These are phyloP conservation scores for Lactifluus piperatus DNA, from an alignment of 768 basidiomycete genomes.

Conservation along the genomic window DNA sequence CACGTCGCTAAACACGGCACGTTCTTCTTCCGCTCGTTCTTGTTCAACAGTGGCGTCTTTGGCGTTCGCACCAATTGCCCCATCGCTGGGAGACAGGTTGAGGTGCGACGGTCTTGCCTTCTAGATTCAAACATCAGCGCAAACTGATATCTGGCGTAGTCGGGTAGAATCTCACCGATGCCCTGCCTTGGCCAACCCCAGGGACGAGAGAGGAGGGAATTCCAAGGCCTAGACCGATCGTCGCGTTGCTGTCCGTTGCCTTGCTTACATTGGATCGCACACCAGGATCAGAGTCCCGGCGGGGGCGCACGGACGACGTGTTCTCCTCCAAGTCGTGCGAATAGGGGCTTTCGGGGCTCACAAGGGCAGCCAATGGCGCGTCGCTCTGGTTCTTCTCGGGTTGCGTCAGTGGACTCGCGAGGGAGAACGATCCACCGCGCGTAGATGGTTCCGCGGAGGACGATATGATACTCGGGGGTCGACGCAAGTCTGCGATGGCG, in stretches of 20 bases:
- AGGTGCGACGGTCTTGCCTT: constrained; percentile 46
- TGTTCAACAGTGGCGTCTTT: constrained; percentile 23
- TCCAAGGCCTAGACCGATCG: constrained; percentile 28
- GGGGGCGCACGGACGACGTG: neutral
- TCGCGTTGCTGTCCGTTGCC: constrained; percentile 11
- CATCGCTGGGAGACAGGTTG: constrained; percentile 53
- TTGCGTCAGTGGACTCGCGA: constrained; percentile 12
- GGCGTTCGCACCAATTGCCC: constrained; percentile 40
- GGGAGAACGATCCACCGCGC: constrained; percentile 30
- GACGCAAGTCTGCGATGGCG: constrained; percentile 80
- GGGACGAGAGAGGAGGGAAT: constrained; percentile 15
- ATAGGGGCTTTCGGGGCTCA: constrained; percentile 30
- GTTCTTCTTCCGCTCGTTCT: constrained; percentile 41
- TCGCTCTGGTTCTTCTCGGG: constrained; percentile 19
- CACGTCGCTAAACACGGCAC: constrained; percentile 61
- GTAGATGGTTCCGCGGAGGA: constrained; percentile 28
- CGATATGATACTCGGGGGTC: constrained; percentile 53
- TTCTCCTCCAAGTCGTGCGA: constrained; percentile 11
- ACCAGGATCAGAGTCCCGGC: constrained; percentile 16
- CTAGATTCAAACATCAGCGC: constrained; percentile 19
- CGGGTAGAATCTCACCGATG: neutral
- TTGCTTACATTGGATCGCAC: constrained; percentile 1
- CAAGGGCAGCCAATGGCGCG: constrained; percentile 17
- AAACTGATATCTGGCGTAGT: neutral
- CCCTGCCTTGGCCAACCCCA: neutral